Evolutionary conservation across 208 protist genomes (phyloP).

Genomic region (Kentomonas sorsogonicus): DNA sequence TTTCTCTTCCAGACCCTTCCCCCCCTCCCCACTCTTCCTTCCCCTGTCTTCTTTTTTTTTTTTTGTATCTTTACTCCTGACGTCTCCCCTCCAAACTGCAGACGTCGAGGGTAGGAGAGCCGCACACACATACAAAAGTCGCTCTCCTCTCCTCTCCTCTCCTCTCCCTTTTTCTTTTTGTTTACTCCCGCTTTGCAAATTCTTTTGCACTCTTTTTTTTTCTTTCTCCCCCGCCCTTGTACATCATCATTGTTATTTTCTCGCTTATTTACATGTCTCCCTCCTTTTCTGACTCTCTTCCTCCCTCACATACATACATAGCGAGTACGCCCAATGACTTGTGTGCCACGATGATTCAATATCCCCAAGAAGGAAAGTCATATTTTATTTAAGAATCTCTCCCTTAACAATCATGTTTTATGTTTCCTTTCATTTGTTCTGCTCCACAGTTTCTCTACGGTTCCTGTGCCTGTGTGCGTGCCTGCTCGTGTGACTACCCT

Average conservation of each 20-base stretch:
- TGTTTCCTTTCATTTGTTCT: not conserved
- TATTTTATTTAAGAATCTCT: not conserved
- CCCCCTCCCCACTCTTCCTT: not conserved
- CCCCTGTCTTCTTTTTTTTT: not conserved
- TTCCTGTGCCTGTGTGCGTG: not conserved
- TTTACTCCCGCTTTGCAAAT: slow-evolving; percentile 9
- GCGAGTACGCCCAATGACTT: too few species aligned
- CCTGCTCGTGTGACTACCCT: too few species aligned
- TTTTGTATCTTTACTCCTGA: not conserved
- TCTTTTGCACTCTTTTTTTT: not conserved
- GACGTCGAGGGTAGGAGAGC: too few species aligned
- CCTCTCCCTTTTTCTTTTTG: not conserved
- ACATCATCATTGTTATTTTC: too few species aligned
- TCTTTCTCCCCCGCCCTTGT: too few species aligned
- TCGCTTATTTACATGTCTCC: too few species aligned
- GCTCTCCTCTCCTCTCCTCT: not conserved
- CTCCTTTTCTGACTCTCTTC: slow-evolving; percentile 1
- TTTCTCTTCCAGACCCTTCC: not conserved
- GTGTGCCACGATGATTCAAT: too few species aligned
- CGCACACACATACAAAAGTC: too few species aligned
- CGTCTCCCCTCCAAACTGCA: too few species aligned
- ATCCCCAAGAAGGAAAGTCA: too few species aligned
- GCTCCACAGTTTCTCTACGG: not conserved
- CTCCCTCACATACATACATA: too few species aligned
- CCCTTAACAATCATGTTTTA: not conserved